Percentiles rank a stretch among this genome's conserved stretches.
Conservation (phyloP, 2,329 filamentous ascomycete genomes). For the Penicillium sp. region DNA sequence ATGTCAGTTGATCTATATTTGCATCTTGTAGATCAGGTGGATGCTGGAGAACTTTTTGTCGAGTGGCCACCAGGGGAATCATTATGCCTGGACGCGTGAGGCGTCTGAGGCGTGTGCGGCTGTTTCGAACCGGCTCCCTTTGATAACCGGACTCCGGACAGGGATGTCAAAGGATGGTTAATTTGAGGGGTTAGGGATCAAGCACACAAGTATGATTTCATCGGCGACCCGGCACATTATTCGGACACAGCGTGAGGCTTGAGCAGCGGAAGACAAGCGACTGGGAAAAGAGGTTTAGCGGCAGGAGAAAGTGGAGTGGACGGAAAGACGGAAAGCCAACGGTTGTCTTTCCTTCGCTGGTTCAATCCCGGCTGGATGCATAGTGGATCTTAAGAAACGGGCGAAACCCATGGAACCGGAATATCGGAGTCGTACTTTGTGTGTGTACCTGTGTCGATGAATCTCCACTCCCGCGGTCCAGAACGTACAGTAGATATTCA, state of each 20-base stretch:
- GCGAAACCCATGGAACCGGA: slow-evolving; percentile 4
- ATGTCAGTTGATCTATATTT: not conserved
- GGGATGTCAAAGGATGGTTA: not conserved
- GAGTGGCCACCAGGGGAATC: not conserved
- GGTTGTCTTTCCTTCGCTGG: slow-evolving; percentile 12
- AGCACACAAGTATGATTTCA: not conserved
- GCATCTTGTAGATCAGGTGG: not conserved
- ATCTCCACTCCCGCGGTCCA: slow-evolving; percentile 3
- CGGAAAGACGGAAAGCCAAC: slow-evolving; percentile 21
- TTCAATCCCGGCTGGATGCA: slow-evolving; percentile 18
- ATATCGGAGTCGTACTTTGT: slow-evolving; percentile 3
- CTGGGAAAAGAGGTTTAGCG: slow-evolving; percentile 7
- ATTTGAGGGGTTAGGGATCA: not conserved
- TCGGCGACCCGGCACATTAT: not conserved
- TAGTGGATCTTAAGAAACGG: slow-evolving; percentile 18
- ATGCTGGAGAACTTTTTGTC: not conserved
- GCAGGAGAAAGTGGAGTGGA: slow-evolving; percentile 11
- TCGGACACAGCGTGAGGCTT: not conserved
- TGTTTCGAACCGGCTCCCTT: not conserved
- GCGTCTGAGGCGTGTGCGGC: not conserved
- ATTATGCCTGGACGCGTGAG: not conserved
- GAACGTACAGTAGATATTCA: not conserved
- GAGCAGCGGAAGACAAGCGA: slow-evolving; percentile 4
- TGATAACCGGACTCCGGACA: not conserved
- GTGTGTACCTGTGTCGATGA: not conserved